Base-by-base conservation (phyloP, 2,329 filamentous ascomycete genomes). In the Cladosporium phlei region DNA sequence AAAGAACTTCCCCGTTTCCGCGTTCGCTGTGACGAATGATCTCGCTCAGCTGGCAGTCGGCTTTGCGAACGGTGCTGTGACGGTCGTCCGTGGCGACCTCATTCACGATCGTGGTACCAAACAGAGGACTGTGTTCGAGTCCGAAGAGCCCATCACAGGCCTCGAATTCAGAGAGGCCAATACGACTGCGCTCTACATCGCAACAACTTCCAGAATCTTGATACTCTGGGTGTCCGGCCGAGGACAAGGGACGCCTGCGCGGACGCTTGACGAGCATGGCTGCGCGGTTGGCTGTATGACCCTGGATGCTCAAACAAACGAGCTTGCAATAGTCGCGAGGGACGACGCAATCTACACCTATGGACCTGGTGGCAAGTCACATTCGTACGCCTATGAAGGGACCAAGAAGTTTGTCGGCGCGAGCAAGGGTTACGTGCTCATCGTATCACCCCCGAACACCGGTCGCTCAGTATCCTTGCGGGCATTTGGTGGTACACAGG, bases 291-390 rank as follows among this genome's bases (percentile, higher is more conserved):
- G 89, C 1, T 98, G 94, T 66, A 95, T 98, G 88, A 86, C 88
- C 0, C 76, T 91, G 10, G 88, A 96, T 64, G 80, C 78, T 51
- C 77, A 79, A 52, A 86, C 82, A 0, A 88, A 86, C 4, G 88
- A 96, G 54, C 83, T 98, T 16, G n/a, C n/a, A n/a, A 79, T 98
- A 3, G 85, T 98, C n/a, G 93, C 85, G 1, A 77, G 93, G 51
- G 88, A 96, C 56, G 94, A 98, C 76, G 93, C 91, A 6, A 85
- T 98, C 45, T 97, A 97, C 68, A 90, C 88, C 49, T 98, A 97
- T 67, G 86, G 85, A 0, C 70, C 85, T 1, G 86, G 93, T 49
- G 91, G 91, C 0, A 80, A 90, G 49, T 89, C 89, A 0, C 85
- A 88, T 1, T 91, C 88, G 30, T 90, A 87, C 66, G 89, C 89